These are phyloP conservation scores for Amborella trichopoda DNA, from an alignment of 164 flowering plant species.

Conservation along the genomic window DNA sequence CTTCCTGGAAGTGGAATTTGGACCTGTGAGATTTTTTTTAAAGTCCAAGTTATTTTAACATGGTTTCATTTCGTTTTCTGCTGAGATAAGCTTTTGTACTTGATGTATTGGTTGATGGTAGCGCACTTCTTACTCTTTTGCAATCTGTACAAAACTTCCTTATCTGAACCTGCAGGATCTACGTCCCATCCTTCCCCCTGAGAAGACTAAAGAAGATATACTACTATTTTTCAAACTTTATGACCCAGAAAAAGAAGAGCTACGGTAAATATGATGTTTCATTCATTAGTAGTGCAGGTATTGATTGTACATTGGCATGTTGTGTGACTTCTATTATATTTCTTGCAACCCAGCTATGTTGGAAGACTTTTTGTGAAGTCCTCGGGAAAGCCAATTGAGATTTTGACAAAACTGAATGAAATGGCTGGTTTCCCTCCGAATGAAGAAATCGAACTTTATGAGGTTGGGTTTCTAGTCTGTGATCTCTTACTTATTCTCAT, in stretches of 20 bases:
- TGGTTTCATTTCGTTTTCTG: not conserved
- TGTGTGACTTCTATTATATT: not conserved
- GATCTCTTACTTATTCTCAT: not conserved
- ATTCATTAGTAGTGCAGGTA: not conserved
- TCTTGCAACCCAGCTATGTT: constrained; percentile 47
- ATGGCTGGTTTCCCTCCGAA: constrained; percentile 82
- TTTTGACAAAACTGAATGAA: constrained; percentile 59
- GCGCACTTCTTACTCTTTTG: not conserved
- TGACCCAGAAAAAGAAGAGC: constrained; percentile 76
- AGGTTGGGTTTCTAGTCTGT: constrained; percentile 34
- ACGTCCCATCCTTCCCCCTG: constrained; percentile 62
- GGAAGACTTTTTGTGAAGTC: constrained; percentile 86
- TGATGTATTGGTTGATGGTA: not conserved
- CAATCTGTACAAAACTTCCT: not conserved
- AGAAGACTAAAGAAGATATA: constrained; percentile 76
- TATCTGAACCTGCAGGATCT: constrained; percentile 38
- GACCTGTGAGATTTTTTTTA: constrained; percentile 35
- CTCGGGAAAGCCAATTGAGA: constrained; percentile 64
- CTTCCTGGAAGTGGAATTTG: constrained; percentile 70
- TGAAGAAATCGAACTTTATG: constrained; percentile 91
- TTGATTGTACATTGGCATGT: not conserved
- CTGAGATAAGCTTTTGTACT: not conserved
- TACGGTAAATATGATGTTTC: constrained; percentile 31
- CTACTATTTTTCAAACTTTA: constrained; percentile 91
- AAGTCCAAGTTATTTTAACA: not conserved